Base-by-base conservation (phyloP, 768 basidiomycete genomes). In the Tricholomella constricta region DNA sequence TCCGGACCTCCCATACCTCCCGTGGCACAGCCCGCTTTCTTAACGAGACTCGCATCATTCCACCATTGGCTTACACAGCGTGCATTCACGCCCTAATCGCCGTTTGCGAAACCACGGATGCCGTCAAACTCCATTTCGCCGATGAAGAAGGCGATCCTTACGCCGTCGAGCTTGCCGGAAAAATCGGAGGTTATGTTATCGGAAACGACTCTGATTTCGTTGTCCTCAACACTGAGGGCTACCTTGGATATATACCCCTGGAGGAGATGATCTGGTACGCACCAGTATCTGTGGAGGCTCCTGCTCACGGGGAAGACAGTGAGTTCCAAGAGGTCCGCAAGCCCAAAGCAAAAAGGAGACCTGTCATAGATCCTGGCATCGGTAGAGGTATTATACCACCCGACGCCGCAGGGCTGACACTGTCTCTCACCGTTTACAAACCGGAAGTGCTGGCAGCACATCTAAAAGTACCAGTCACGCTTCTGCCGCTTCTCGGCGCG, bases 181-280 rank as follows among this genome's bases (percentile, higher is more conserved):
- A 81, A 43, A 68, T 91, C 10, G 77, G 79, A 8, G 91, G 82
- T 29, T 93, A 86, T 58, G 89, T 94, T 41, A 77, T 84, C 0
- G 89, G 86, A 20, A 84, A 78, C 54, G 91, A 94, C 72, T 93
- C 90, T 2, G 91, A 94, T 66, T 94, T 88, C 57, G 83, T 89
- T 44, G 78, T 94, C 48, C 70, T 91, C 47, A 89, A 89, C 60
- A 74, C 84, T 11, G 87, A 86, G 29, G 87, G 83, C 9, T 92
- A 93, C 66, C 74, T 72, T 45, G 91, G 91, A 17, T 94, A 88
- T 60, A 82, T 92, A 38, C 84, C 89, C 0, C 66, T 93, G 51
- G 79, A 85, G 55, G 86, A 89, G 55, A 84, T 93, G 82, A 69
- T 83, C 44, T 94, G 91, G 91, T 64, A 71, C 50, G 55, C 66